These are phyloP conservation scores for Sclerotinia trifoliorum DNA, from an alignment of 2,329 filamentous ascomycete species.

Conservation along the genomic window DNA sequence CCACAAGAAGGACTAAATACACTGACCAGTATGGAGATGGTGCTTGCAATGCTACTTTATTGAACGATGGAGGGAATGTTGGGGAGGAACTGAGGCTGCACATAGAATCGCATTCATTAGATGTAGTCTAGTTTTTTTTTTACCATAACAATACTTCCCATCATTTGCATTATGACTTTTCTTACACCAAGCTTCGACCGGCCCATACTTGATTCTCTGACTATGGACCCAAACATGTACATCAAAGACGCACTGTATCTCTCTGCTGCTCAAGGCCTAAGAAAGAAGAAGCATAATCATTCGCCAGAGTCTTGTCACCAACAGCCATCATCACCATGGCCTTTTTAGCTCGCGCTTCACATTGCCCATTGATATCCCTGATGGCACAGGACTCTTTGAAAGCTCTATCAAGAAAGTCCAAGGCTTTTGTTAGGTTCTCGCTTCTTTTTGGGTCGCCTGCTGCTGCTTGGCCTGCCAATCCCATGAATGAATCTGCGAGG, in stretches of 20 bases:
- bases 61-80: not conserved
- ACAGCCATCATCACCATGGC: constrained; percentile 60
- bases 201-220: not conserved
- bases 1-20: constrained; percentile 61
- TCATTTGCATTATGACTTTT: constrained; percentile 30
- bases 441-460: constrained; percentile 43
- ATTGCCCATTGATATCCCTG: constrained; percentile 58
- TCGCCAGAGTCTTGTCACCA: constrained; percentile 54
- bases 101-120: constrained; percentile 23
- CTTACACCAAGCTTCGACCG: constrained; percentile 6
- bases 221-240: not conserved
- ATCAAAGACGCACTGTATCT: constrained; percentile 25
- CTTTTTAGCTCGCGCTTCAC: constrained; percentile 65
- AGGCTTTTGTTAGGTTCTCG: constrained; percentile 47
- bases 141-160: constrained; percentile 19
- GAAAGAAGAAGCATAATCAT: constrained; percentile 55
- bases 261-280: constrained; percentile 48
- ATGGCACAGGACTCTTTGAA: constrained; percentile 54
- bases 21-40: not conserved
- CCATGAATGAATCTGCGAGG: constrained; percentile 64
- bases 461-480: constrained; percentile 53
- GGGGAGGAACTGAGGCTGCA: constrained; percentile 5
- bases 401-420: constrained; percentile 37
- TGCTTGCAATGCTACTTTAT: constrained; percentile 10
- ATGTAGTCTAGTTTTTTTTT: constrained; percentile 23